Evolutionary conservation across 2,329 filamentous ascomycete species (phyloP), one percentile per base, ranked within the genome.

Genomic region (Claviceps maximensis): DNA sequence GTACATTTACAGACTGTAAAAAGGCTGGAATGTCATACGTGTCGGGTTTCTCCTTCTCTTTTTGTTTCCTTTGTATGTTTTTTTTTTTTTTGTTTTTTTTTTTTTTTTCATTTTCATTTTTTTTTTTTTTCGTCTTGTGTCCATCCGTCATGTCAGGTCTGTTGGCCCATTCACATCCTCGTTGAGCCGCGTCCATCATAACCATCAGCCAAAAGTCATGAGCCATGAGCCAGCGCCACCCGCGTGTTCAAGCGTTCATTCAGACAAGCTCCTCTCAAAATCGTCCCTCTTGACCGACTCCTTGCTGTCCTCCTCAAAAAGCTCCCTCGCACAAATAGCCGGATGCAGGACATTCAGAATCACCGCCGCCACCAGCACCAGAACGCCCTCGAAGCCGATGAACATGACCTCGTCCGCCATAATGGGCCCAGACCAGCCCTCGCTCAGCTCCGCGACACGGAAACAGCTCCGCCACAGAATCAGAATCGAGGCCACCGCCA

Each of bases 401-500:
- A 83, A 83, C 53, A 78, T 67, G 40, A 67, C 69, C 67, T 83
- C 71, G 40, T 76, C 65, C 36, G 61, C 65, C 63, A 83, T 83
- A 59, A 87, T 64, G 23, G 72, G 65, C 0, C 82, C 82, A 3
- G 62, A 65, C 77, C 81, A 88, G 1, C 84, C 84, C 51, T 77
- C 71, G 57, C 75, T 78, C 57, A 87, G 67, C 72, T 87, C 83
- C 0, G 77, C 78, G 23, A 85, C 77, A 52, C 84, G 76, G 65
- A 81, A 87, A 44, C 81, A 76, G 57, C 77, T 82, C 9, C 84
- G 73, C 60, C 78, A 77, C 56, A 86, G 77, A 60, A 87, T 80
- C 58, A 74, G 76, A 13, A 84, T 51, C n/a, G 81, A 82, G 2
- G 80, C 74, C 2, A 84, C 63, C 1, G 68, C 63, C 19, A 85